phyloP scores from a whole-genome alignment of 257 asterid genomes.

The Solanum ossicruentum region DNA sequence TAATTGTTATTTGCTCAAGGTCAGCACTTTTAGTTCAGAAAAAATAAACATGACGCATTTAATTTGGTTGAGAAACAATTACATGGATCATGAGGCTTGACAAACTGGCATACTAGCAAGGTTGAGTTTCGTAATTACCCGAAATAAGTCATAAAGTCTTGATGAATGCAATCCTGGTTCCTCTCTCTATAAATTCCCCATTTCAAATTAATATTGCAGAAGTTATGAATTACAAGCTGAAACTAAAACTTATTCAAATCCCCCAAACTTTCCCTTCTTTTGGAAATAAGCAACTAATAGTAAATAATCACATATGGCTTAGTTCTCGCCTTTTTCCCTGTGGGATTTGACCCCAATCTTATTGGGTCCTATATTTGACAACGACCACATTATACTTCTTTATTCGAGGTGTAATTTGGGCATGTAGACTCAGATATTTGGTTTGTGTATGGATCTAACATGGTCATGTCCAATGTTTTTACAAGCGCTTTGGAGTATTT shows the following conservation, averaged over 20 bases:
- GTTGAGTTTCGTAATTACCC: not conserved
- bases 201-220: not conserved
- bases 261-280: not conserved
- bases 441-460: not conserved
- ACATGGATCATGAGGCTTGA: not conserved
- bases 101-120: not conserved
- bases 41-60: not conserved
- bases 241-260: not conserved
- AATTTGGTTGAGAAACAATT: not conserved
- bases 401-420: not conserved
- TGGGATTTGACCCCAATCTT: not conserved
- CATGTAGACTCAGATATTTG: not conserved
- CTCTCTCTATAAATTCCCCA: not conserved
- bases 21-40: not conserved
- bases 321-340: not conserved
- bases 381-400: not conserved
- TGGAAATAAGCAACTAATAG: not conserved
- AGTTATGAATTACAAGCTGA: too few species aligned
- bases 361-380: not conserved
- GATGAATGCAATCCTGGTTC: not conserved
- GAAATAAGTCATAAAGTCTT: not conserved
- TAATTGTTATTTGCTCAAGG: not conserved
- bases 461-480: not conserved
- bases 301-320: not conserved
- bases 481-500: not conserved